Conservation (phyloP, 768 basidiomycete species). For the Postia placenta region DNA sequence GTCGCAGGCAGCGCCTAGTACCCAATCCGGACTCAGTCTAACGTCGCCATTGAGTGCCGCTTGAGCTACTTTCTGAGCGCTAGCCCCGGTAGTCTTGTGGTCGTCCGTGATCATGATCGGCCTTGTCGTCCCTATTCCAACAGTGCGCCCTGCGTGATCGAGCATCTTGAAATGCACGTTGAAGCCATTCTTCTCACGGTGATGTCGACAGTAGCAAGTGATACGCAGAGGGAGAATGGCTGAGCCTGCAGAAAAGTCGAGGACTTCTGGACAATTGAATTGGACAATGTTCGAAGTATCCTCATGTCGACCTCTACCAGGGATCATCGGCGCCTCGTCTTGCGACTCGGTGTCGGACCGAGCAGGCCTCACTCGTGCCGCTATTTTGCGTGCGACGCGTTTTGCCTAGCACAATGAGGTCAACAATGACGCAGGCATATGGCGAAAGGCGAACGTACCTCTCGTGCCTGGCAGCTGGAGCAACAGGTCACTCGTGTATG, state of each 20-base stretch:
- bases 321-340: conserved; percentile 39
- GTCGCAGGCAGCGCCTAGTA: conserved; percentile 4
- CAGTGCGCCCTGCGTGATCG: conserved; percentile 70
- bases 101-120: conserved; percentile 99
- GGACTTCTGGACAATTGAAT: conserved; percentile 88
- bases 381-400: conserved; percentile 83
- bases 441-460: conserved; percentile 42
- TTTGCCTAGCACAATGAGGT: conserved; percentile 55
- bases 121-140: conserved; percentile 76
- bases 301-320: conserved; percentile 45
- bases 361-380: conserved; percentile 73
- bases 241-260: conserved; percentile 86
- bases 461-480: conserved; percentile 82
- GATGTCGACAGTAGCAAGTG: conserved; percentile 98
- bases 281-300: conserved; percentile 85
- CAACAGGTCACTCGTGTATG: conserved; percentile 75
- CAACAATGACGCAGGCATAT: conserved; percentile 1
- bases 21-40: conserved; percentile 10
- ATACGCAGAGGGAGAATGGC: conserved; percentile 89
- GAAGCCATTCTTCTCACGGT: conserved; percentile 95
- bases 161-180: conserved; percentile 83
- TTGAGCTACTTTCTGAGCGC: conserved; percentile 16
- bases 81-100: conserved; percentile 71
- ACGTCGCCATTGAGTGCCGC: conserved; percentile 1
- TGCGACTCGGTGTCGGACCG: conserved; percentile 69